A percentile compares a stretch with the other conserved stretches of the same genome.
Evolutionary conservation across 352 stramenopile genomes (phyloP).

Genomic region (Globisporangium orthogonon): DNA sequence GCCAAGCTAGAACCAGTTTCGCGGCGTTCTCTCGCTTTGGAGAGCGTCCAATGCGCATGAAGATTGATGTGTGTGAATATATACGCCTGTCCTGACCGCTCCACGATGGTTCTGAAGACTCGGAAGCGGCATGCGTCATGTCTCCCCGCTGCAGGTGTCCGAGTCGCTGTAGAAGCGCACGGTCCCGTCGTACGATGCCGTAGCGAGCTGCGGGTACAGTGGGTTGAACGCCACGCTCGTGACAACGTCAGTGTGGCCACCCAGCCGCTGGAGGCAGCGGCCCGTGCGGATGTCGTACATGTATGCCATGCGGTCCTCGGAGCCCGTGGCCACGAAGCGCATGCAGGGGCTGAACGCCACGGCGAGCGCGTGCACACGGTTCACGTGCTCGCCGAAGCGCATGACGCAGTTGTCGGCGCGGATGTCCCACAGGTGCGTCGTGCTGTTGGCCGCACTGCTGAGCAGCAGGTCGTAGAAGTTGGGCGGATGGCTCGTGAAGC

Average conservation of each 20-base stretch:
- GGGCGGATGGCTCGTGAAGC: slow-evolving; percentile 55
- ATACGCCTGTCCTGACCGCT: slow-evolving; percentile 20
- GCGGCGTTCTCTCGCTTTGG: not conserved
- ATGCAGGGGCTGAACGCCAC: slow-evolving; percentile 86
- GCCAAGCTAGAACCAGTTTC: not conserved
- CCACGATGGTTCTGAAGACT: not conserved
- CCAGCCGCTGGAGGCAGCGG: slow-evolving; percentile 45
- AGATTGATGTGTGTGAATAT: slow-evolving; percentile 26
- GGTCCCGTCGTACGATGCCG: slow-evolving; percentile 67
- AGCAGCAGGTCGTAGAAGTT: slow-evolving; percentile 85
- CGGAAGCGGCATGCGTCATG: not conserved
- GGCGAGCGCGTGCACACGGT: slow-evolving; percentile 70
- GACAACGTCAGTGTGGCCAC: slow-evolving; percentile 70
- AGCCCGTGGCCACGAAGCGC: slow-evolving; percentile 85
- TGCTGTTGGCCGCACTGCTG: slow-evolving; percentile 63
- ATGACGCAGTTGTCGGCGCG: slow-evolving; percentile 82
- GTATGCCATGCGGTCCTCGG: slow-evolving; percentile 75
- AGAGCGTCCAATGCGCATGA: slow-evolving; percentile 15
- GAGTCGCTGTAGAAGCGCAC: slow-evolving; percentile 48
- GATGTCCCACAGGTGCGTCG: slow-evolving; percentile 81
- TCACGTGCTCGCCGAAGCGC: slow-evolving; percentile 78
- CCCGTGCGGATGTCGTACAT: slow-evolving; percentile 85
- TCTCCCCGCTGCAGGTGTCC: not conserved
- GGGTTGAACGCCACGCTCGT: slow-evolving; percentile 77
- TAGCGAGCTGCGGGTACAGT: slow-evolving; percentile 74